Evolutionary conservation across 192 early-diverging fungal species (phyloP).

Genomic region (Bifiguratus adelaidae): DNA sequence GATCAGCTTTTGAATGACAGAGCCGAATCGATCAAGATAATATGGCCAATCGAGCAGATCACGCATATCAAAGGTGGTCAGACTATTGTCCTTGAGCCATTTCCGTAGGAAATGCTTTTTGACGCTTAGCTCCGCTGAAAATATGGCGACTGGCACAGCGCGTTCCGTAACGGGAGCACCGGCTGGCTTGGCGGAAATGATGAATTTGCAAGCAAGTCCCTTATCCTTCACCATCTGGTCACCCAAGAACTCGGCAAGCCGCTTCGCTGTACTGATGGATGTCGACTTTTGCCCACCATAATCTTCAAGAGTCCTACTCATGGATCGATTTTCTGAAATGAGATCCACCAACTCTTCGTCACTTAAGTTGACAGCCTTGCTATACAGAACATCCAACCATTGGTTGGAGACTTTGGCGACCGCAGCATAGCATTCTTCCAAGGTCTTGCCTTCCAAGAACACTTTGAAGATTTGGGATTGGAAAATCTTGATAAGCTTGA

Average conservation of each 20-base stretch:
- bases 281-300: conserved; percentile 93
- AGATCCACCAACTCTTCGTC: conserved; percentile 91
- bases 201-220: conserved; percentile 90
- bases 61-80: conserved; percentile 78
- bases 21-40: conserved; percentile 91
- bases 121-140: conserved; percentile 70
- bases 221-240: conserved; percentile 98
- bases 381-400: conserved; percentile 93
- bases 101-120: conserved; percentile 76
- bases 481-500: conserved; percentile 97
- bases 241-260: conserved; percentile 94
- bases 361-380: conserved; percentile 63
- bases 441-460: conserved; percentile 77
- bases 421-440: conserved; percentile 80
- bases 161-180: conserved; percentile 86
- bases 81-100: conserved; percentile 78
- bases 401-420: conserved; percentile 87
- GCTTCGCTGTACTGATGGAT: conserved; percentile 87
- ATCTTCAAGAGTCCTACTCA: conserved; percentile 90
- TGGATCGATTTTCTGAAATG: conserved; percentile 95
- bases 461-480: conserved; percentile 90
- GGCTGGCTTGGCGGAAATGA: conserved; percentile 77
- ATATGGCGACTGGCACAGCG: conserved; percentile 91
- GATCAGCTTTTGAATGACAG: conserved; percentile 93
- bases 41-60: conserved; percentile 95